Conservation (phyloP, 73 alveolate genomes). For the Paramecium octaurelia region DNA sequence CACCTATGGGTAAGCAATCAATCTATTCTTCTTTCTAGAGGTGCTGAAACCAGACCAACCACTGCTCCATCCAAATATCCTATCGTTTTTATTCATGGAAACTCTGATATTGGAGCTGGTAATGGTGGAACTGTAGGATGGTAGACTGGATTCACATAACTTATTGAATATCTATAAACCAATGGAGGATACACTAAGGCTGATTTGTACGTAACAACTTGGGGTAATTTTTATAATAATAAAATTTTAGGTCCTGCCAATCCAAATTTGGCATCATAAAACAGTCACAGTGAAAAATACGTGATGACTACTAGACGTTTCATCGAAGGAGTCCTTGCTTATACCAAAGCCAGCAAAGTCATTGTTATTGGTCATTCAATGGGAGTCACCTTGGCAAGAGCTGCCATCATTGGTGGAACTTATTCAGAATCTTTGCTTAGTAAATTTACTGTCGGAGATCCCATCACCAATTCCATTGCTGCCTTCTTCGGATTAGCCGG, state of each 20-base stretch:
- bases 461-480: constrained; percentile 61
- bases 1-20: background rate
- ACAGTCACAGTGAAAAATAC: constrained; percentile 33
- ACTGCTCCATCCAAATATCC: constrained; percentile 48
- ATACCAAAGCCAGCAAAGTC: constrained; percentile 46
- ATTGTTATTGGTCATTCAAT: constrained; percentile 62
- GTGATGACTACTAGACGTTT: constrained; percentile 38
- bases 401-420: background rate
- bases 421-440: background rate
- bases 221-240: constrained; percentile 51
- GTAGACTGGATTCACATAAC: constrained; percentile 62
- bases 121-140: constrained; percentile 61
- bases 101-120: constrained; percentile 62
- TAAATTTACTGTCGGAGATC: constrained; percentile 48
- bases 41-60: constrained; percentile 40
- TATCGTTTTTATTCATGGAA: constrained; percentile 64
- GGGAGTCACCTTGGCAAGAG: constrained; percentile 63
- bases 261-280: background rate
- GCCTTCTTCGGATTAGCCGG: constrained; percentile 66
- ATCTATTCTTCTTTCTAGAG: background rate
- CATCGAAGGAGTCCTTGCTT: constrained; percentile 56
- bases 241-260: constrained; percentile 47
- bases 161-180: constrained; percentile 50
- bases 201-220: constrained; percentile 66
- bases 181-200: constrained; percentile 63